Evolutionary conservation across 2,329 filamentous ascomycete species (phyloP).

Genomic region (Pestalotiopsis sp.): DNA sequence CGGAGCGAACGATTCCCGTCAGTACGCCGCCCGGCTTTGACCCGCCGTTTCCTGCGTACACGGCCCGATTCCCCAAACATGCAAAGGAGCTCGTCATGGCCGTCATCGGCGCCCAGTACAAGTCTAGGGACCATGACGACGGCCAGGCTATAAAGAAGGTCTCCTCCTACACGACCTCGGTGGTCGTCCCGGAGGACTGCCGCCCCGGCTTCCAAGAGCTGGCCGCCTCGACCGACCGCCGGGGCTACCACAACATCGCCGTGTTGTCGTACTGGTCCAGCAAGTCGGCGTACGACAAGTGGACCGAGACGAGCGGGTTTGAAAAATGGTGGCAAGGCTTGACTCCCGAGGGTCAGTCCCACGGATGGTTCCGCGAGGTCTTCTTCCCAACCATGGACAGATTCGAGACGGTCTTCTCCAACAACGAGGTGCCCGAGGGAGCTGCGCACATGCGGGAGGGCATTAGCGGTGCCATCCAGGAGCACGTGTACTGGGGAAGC

Average conservation of each 20-base stretch:
- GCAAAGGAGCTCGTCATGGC: conserved; percentile 12
- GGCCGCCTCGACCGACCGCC: conserved; percentile 34
- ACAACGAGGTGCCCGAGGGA: conserved; percentile 39
- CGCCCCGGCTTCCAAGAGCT: conserved; percentile 32
- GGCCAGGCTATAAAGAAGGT: neutral
- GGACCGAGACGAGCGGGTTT: conserved; percentile 39
- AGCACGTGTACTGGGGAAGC: conserved; percentile 50
- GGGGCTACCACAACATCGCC: conserved; percentile 36
- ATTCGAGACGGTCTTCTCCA: conserved; percentile 46
- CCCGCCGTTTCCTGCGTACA: conserved; percentile 11
- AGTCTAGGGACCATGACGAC: neutral
- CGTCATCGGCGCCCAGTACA: conserved; percentile 9
- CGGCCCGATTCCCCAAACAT: conserved; percentile 10
- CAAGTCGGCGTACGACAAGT: conserved; percentile 28
- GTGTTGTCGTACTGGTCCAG: conserved; percentile 43
- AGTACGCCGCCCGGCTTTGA: neutral
- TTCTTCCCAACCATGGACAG: conserved; percentile 44
- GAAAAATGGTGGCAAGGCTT: conserved; percentile 39
- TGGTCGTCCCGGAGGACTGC: neutral
- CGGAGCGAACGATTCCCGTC: conserved; percentile 1
- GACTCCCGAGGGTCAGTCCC: conserved; percentile 24
- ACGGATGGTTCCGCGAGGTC: conserved; percentile 46
- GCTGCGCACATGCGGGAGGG: conserved; percentile 41
- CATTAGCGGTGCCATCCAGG: conserved; percentile 39
- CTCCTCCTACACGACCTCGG: neutral